Conservation (phyloP, 176 grass and related monocot genomes). For the Carex cristatella region DNA sequence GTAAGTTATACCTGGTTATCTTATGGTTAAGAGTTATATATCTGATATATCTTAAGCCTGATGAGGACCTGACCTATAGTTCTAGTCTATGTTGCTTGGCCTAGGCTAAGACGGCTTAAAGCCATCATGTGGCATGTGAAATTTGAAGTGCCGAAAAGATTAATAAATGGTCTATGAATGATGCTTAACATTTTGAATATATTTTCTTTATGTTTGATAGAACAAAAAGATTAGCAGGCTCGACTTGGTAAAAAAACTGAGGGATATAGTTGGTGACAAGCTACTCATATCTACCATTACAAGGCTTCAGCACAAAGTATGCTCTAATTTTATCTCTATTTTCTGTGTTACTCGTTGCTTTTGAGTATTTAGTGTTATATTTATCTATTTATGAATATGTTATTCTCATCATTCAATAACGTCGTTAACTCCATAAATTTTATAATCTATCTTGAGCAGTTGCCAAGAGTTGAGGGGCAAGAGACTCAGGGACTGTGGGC, state of each 20-base stretch:
- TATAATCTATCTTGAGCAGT: constrained; percentile 4
- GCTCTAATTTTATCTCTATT: not conserved
- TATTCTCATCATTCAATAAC: not conserved
- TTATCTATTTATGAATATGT: not conserved
- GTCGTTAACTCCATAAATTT: not conserved
- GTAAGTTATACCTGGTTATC: not conserved
- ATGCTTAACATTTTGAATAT: not conserved
- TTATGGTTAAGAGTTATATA: not conserved
- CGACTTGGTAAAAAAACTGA: constrained; percentile 74
- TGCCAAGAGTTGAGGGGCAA: constrained; percentile 24
- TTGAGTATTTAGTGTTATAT: not conserved
- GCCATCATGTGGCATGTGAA: not conserved
- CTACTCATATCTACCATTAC: constrained; percentile 91
- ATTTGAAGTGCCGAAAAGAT: not conserved
- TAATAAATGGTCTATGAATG: not conserved
- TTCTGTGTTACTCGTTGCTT: too few relatives aligned
- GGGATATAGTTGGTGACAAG: constrained; percentile 81
- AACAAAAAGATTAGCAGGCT: constrained; percentile 75
- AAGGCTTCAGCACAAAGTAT: constrained; percentile 83
- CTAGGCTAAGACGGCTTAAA: not conserved
- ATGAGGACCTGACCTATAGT: not conserved
- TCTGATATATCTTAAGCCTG: not conserved
- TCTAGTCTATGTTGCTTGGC: not conserved
- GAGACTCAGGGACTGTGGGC: constrained; percentile 23
- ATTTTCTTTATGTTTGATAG: constrained; percentile 33